Percentiles rank a stretch among this genome's conserved stretches.
Evolutionary conservation across 768 basidiomycete species (phyloP).

Genomic region (Tulasnella sp.): DNA sequence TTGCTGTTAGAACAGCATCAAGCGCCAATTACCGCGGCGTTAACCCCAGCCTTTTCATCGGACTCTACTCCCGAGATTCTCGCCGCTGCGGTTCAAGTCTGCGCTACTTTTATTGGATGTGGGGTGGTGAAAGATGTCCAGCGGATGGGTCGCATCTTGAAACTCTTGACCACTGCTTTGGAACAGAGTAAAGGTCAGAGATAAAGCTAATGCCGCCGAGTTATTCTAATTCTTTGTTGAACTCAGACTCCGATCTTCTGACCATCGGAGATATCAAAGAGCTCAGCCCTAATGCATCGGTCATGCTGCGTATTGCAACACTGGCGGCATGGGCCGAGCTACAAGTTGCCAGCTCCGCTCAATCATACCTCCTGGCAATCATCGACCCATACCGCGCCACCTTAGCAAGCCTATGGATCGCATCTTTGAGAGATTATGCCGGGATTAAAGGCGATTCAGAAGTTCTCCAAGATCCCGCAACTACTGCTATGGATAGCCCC

Average conservation of each 20-base stretch:
- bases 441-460: conserved; percentile 84
- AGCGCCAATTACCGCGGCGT: conserved; percentile 92
- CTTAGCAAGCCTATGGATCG: conserved; percentile 78
- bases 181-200: conserved; percentile 76
- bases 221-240: neutral
- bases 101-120: conserved; percentile 90
- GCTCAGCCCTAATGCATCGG: conserved; percentile 85
- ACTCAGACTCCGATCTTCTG: conserved; percentile 65
- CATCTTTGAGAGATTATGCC: conserved; percentile 83
- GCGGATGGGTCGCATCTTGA: conserved; percentile 90
- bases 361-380: conserved; percentile 67
- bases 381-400: conserved; percentile 66
- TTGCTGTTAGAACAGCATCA: conserved; percentile 93
- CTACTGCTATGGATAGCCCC: conserved; percentile 65
- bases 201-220: neutral
- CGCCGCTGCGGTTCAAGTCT: conserved; percentile 83
- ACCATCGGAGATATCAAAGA: conserved; percentile 79
- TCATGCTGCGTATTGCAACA: conserved; percentile 87
- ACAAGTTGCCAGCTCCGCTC: conserved; percentile 61
- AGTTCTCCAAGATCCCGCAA: conserved; percentile 60
- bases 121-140: conserved; percentile 84
- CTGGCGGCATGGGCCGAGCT: conserved; percentile 94
- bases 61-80: conserved; percentile 94
- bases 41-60: conserved; percentile 91
- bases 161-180: conserved; percentile 73